phyloP scores from a whole-genome alignment of 2,329 filamentous ascomycete genomes.

The Colletotrichum somersetense region DNA sequence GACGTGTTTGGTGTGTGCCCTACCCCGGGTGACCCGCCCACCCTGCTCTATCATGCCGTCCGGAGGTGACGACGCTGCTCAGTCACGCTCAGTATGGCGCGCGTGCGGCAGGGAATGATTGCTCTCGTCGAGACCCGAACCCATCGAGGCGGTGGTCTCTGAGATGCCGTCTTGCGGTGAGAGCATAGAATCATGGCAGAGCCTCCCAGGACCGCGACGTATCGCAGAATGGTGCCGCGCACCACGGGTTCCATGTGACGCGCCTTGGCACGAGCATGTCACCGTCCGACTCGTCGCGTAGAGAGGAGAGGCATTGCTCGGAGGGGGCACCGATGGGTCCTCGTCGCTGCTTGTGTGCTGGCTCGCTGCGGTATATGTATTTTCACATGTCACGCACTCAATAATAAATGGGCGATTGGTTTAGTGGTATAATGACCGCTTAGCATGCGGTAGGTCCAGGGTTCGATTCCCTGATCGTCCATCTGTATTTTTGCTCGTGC shows the following conservation, averaged over 20 bases:
- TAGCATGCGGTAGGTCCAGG: constrained; percentile 41
- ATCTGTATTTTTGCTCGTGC: too few species aligned
- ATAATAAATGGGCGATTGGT: constrained; percentile 39
- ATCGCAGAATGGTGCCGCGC: background rate
- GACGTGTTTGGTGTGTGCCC: constrained; percentile 35
- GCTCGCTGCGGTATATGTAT: background rate
- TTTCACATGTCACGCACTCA: too few species aligned
- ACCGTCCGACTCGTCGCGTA: background rate
- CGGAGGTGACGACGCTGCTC: too few species aligned
- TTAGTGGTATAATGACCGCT: constrained; percentile 42
- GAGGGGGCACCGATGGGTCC: background rate
- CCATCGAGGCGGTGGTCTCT: too few species aligned
- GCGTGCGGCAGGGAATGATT: too few species aligned
- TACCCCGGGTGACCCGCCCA: background rate
- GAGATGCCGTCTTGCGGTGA: too few species aligned
- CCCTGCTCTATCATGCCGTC: too few species aligned
- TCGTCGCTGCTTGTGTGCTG: background rate
- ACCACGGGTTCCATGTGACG: background rate
- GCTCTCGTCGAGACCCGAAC: too few species aligned
- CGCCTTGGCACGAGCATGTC: background rate
- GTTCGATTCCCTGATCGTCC: constrained; percentile 42
- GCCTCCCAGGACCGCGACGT: too few species aligned
- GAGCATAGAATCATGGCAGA: too few species aligned
- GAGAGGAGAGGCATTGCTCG: background rate
- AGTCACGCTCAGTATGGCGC: too few species aligned